Evolutionary conservation across 495 filamentous ascomycete genomes (phyloP).

Genomic region (Usnea hakonensis): DNA sequence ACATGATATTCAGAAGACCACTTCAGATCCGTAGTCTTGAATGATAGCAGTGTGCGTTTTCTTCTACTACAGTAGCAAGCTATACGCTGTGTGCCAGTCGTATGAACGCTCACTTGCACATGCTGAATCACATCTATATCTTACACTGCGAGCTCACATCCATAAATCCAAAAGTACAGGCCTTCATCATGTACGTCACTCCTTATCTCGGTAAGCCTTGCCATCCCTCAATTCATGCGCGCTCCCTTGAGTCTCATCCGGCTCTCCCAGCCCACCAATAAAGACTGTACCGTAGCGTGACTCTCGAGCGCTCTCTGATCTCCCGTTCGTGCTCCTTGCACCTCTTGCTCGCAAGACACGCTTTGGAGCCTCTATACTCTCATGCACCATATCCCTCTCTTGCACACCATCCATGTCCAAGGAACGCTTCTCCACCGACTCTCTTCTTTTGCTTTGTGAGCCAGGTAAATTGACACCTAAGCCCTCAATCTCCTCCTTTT

Average conservation of each 20-base stretch:
- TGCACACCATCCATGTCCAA: constrained; percentile 24
- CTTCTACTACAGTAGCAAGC: neutral
- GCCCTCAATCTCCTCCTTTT: constrained; percentile 31
- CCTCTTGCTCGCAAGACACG: constrained; percentile 14
- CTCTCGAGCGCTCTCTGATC: constrained; percentile 9
- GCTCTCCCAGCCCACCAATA: constrained; percentile 25
- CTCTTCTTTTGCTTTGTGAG: constrained; percentile 26
- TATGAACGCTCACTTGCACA: neutral
- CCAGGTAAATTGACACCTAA: constrained; percentile 29
- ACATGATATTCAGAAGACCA: neutral
- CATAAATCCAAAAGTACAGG: neutral
- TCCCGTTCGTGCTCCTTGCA: neutral
- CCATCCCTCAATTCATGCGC: constrained; percentile 3
- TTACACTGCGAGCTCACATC: neutral
- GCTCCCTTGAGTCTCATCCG: constrained; percentile 1
- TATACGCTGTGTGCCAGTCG: neutral
- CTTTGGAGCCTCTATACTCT: constrained; percentile 12
- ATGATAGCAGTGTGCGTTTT: neutral
- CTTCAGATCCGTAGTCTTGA: neutral
- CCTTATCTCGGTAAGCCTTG: neutral
- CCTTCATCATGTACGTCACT: neutral
- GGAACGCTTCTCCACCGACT: constrained; percentile 3
- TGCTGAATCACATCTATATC: neutral
- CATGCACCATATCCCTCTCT: constrained; percentile 22
- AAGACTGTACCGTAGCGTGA: constrained; percentile 19